A percentile compares a stretch with the other conserved stretches of the same genome.
phyloP scores from a whole-genome alignment of 257 asterid species.

The Mentha longifolia region DNA sequence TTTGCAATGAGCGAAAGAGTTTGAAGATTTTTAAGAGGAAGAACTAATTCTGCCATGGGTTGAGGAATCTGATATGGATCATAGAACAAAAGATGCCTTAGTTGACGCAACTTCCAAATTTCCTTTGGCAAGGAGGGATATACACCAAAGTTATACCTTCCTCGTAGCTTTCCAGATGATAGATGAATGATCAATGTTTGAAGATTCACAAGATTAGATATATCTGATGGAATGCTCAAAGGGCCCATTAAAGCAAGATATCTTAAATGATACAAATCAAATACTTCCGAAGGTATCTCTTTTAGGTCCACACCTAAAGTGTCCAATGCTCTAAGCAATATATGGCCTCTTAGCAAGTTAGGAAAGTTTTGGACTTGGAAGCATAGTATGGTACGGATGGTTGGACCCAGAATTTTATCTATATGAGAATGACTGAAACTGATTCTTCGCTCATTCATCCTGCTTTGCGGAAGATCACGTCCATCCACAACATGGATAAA shows the following conservation, averaged over 20 bases:
- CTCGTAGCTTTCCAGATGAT: neutral
- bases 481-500: neutral
- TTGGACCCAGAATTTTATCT: neutral
- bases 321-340: conserved; percentile 12
- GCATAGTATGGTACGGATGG: neutral
- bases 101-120: neutral
- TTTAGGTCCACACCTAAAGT: too few relatives aligned
- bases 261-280: conserved; percentile 4
- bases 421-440: neutral
- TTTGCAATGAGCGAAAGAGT: neutral
- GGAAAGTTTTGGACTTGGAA: neutral
- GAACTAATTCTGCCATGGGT: neutral
- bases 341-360: neutral
- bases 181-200: conserved; percentile 22
- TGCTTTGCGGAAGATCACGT: neutral
- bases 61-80: neutral
- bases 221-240: conserved; percentile 8
- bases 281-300: neutral
- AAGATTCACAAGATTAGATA: conserved; percentile 25
- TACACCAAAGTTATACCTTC: too few relatives aligned
- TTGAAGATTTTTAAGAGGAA: neutral
- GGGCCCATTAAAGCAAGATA: conserved; percentile 3
- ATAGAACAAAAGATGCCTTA: neutral
- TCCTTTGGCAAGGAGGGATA: neutral
- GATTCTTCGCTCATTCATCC: neutral